Evolutionary conservation across 2,329 filamentous ascomycete genomes (phyloP), one percentile per base, ranked within the genome.

Genomic region (Phoma sp.): DNA sequence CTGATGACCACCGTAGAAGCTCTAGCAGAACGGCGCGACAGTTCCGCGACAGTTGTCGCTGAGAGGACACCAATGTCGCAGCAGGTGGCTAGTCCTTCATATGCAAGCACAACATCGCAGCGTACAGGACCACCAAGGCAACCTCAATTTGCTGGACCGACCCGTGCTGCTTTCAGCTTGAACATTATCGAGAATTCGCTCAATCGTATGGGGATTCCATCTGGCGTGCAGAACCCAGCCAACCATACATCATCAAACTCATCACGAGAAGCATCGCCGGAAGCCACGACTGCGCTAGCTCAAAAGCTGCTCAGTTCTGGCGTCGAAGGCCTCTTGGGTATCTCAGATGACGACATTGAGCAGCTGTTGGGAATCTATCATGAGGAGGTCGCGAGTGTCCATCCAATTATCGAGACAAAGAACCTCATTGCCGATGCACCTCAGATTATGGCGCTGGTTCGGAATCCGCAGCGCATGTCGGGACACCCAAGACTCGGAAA

Each of bases 61-160:
- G 36, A 43, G 14, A 29, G 22, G 4, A 58, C 59, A 7, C 40
- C 56, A 14, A 22, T 10, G 2, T 46, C 48, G 18, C 45, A 44
- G 13, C 54, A 50, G 4, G 37, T 41, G 18, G 48, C 48, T 14
- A 60, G 57, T 29, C 55, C 59, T 18, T 7, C 48, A 7, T 44
- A 54, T 9, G 50, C 57, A 14, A 48, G n/a, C 8, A 50, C 23
- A n/a, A 43, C 35, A 5, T 44, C 32, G 29, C 59, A 57, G 23
- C 51, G 52, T 29, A 33, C 45, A 3, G 44, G 37, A 7, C 41
- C 50, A 25, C 59, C 59, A 10, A 43, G 33, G 32, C 43, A 64
- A 43, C 60, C 62, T 41, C 58, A 62, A 22, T 65, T 65, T 38
- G 41, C 62, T 9, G 62, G 62, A 2, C 62, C 62, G 18, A 65